Base-by-base conservation (phyloP, 495 filamentous ascomycete species). In the Astrothelium macrocarpum region DNA sequence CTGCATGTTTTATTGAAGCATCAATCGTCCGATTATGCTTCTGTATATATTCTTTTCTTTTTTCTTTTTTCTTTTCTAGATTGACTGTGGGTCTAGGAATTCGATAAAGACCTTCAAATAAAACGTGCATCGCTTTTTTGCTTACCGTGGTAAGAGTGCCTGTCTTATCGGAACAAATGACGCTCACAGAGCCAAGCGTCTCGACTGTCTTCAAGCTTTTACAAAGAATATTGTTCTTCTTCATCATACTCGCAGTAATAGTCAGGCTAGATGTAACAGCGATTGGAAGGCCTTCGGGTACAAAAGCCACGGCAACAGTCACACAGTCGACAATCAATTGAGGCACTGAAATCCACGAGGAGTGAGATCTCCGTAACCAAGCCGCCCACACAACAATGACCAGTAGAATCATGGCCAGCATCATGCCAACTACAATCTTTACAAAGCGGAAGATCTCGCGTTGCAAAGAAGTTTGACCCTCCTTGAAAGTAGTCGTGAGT, bases 131-230 rank as follows among this genome's bases (percentile, higher is more conserved):
- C n/a, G n/a, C n/a, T 28, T 11, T 29, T 29, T 28, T n/a, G 20
- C 49, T 26, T 26, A 56, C 74, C 16, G 80, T 76, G 1, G 86
- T 88, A 46, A 88, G 73, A 0, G 85, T 88, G 18, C 86, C 86
- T 0, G 85, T 88, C 73, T 87, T 89, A 68, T 88, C 85, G 2
- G 81, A 86, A 70, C 85, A 88, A 46, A 88, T 85, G 32, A 86
- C 81, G 0, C 79, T 82, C 2, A 89, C 87, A 9, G 83, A 78
- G 2, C 87, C 87, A 0, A 89, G 77, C 0, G 86, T 88, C 74
- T 90, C 87, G 0, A 89, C 84, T 0, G 84, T 87, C 71, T 83
- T 82, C 59, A 89, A 73, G 0, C 81, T 82, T 68, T 87, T 87
- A 78, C 82, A 85, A 1, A 89, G 74, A 34, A 87, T 78, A 58